Percentiles rank a stretch among this genome's conserved stretches.
Conservation (phyloP, 371 early-diverging fungal genomes). For the Mortierella sp. region DNA sequence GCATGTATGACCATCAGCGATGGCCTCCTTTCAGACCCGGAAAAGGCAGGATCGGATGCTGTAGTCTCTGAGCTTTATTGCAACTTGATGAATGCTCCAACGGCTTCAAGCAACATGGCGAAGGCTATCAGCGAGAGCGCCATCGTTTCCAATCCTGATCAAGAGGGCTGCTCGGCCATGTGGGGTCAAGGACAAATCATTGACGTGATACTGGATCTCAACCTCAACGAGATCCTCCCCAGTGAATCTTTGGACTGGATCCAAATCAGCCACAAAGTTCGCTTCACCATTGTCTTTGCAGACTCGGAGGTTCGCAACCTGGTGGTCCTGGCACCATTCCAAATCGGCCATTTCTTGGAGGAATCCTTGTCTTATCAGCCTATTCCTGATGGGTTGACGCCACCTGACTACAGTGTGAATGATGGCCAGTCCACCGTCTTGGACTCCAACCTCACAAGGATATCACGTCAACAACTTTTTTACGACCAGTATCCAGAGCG, state of each 20-base stretch:
- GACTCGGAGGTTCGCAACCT: slow-evolving; percentile 23
- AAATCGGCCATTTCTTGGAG: slow-evolving; percentile 23
- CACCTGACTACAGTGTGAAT: slow-evolving; percentile 34
- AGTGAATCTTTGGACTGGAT: slow-evolving; percentile 25
- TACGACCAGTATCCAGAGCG: slow-evolving; percentile 36
- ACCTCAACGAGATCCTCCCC: slow-evolving; percentile 14
- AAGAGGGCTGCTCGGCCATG: slow-evolving; percentile 14
- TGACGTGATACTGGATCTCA: slow-evolving; percentile 26
- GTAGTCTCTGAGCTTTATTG: no score
- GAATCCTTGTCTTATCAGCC: slow-evolving; percentile 25
- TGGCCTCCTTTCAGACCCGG: no score
- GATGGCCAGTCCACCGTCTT: slow-evolving; percentile 25
- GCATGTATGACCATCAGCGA: no score
- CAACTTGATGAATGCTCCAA: no score
- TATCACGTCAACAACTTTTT: slow-evolving; percentile 16
- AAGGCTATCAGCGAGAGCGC: slow-evolving; percentile 19
- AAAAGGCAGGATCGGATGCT: no score
- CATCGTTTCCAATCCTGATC: slow-evolving; percentile 31
- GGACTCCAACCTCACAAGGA: slow-evolving; percentile 43
- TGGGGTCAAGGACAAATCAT: slow-evolving; percentile 40
- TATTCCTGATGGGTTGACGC: slow-evolving; percentile 24
- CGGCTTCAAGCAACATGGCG: slow-evolving; percentile 4
- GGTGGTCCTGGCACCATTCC: slow-evolving; percentile 34
- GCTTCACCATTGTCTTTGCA: slow-evolving; percentile 39
- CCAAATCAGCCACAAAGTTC: slow-evolving; percentile 26